Evolutionary conservation across 345 rosid genomes (phyloP).

Genomic region (Brassica rapa): DNA sequence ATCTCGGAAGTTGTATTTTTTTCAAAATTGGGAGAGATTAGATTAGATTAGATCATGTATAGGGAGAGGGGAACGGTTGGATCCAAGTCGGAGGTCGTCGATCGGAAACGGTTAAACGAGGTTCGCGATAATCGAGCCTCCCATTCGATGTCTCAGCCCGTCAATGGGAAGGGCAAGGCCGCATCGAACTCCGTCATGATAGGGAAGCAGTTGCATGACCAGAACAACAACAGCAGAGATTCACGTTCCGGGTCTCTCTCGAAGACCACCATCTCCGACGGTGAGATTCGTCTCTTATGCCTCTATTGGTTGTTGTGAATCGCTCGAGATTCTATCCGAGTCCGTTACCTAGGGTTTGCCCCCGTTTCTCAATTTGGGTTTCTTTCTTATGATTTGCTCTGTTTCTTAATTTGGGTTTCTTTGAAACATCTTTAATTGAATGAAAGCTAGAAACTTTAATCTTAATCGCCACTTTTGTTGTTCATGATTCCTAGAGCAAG

Average conservation of each 20-base stretch:
- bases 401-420: neutral
- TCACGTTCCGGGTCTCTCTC: conserved; percentile 55
- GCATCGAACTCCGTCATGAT: conserved; percentile 44
- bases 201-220: conserved; percentile 66
- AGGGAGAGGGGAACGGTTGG: conserved; percentile 57
- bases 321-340: neutral
- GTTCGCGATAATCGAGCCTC: conserved; percentile 75
- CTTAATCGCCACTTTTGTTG: neutral
- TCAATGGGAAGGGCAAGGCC: conserved; percentile 65
- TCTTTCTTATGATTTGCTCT: neutral
- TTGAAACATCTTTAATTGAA: no score
- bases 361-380: neutral
- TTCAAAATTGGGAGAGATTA: conserved; percentile 10
- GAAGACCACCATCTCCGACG: conserved; percentile 65
- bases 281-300: conserved; percentile 35
- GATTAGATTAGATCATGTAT: conserved; percentile 18
- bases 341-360: conserved; percentile 15
- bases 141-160: conserved; percentile 59
- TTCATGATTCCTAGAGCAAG: neutral
- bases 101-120: conserved; percentile 87
- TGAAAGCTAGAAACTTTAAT: conserved; percentile 15
- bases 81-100: conserved; percentile 71
- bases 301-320: neutral
- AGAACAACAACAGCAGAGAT: conserved; percentile 37
- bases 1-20: conserved; percentile 15